Base-by-base conservation (phyloP, 371 early-diverging fungal genomes). In the Mycotypha africana region DNA sequence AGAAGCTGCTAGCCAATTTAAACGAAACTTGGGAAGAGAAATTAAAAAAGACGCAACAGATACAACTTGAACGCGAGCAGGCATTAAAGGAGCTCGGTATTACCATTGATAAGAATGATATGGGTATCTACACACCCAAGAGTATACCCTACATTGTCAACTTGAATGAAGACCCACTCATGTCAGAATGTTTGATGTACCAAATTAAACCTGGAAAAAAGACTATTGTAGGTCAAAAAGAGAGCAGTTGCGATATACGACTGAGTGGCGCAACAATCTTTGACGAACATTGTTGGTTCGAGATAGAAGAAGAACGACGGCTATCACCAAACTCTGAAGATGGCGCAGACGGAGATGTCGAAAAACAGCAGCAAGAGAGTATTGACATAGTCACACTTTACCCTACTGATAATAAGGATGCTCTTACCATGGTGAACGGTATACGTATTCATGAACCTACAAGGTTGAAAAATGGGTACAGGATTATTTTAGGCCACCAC, bases 1-100 rank as follows among this genome's bases (percentile, higher is more conserved):
- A 93, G 53, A 95, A 93, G 65, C 70, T 95, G n/a, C 74, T 95
- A 53, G 77, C 76, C 1, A 88, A 92, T 55, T 67, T 89, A 3
- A 87, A 85, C 49, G 84, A 88, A 58, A 84, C 88, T 2, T 93
- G 90, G 86, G 92, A 90, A 53, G 89, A 92, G 26, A 92, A 92
- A 50, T 58, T 91, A 34, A 61, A 74, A 12, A 78, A 77, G 44
- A 89, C 93, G 0, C 79, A 87, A 58, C 62, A 66, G 20, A 83
- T 93, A 36, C 88, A 89, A 38, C 52, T 45, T 20, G 85, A 84
- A 38, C 82, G 91, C 1, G 91, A 88, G 53, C 70, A 74, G 33
- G 82, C 86, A 0, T 56, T 92, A 42, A 85, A 84, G 39, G 92
- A 91, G 23, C 71, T 91, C 31, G 92, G 92, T 21, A 90, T 91